Evolutionary conservation across 176 grass and related monocot genomes (phyloP).

Genomic region (Paspalum vaginatum): DNA sequence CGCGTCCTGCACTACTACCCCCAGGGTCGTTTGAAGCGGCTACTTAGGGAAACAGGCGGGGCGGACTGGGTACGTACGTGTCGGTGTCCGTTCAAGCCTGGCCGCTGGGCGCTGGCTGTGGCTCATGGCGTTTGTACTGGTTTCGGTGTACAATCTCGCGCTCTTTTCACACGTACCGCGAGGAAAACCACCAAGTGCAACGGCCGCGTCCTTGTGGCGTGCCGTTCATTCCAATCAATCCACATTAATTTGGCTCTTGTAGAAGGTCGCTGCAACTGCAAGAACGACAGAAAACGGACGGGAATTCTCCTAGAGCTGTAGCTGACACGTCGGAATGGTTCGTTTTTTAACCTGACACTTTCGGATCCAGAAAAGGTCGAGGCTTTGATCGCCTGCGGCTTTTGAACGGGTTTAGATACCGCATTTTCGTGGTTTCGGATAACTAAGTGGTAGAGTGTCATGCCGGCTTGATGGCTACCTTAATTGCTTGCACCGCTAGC

Average conservation of each 20-base stretch:
- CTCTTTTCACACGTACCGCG: background rate
- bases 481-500: background rate
- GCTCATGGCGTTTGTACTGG: constrained; percentile 2
- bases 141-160: background rate
- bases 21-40: background rate
- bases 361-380: constrained; percentile 15
- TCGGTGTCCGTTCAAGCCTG: background rate
- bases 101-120: background rate
- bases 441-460: background rate
- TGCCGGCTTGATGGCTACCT: background rate
- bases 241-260: background rate
- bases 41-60: background rate
- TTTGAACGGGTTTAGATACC: background rate
- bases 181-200: background rate
- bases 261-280: background rate
- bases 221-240: constrained; percentile 33
- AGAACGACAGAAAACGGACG: constrained; percentile 32
- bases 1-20: too few relatives aligned
- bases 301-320: background rate
- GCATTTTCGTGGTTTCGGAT: background rate
- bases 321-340: background rate
- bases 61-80: background rate
- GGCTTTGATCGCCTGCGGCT: background rate
- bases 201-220: constrained; percentile 11
- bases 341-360: background rate